phyloP scores from a whole-genome alignment of 768 basidiomycete genomes.

The Tricholoma sp. region DNA sequence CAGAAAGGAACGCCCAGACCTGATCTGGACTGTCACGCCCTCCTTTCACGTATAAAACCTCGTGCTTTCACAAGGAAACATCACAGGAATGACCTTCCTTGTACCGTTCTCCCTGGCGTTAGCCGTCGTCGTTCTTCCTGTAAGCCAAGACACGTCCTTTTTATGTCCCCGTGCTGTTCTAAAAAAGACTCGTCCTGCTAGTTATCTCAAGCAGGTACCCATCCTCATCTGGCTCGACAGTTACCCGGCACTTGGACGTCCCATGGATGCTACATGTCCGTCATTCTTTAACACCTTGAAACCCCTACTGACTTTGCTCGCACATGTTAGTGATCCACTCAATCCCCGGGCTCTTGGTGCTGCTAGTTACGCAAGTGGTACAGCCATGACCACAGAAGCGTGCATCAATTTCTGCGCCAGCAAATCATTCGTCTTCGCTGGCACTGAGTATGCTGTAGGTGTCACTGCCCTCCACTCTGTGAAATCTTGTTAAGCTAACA shows the following conservation, averaged over 20 bases:
- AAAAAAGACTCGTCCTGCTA: not conserved
- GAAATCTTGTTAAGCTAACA: conserved; percentile 1
- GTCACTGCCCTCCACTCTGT: not conserved
- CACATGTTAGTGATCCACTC: conserved; percentile 44
- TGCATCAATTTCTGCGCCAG: conserved; percentile 45
- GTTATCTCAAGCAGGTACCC: conserved; percentile 17
- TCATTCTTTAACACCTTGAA: not conserved
- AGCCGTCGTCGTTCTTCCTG: conserved; percentile 33
- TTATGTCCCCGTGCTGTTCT: conserved; percentile 1
- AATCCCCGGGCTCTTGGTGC: conserved; percentile 54
- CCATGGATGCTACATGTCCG: conserved; percentile 59
- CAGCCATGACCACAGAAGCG: conserved; percentile 54
- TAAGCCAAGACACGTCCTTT: conserved; percentile 19
- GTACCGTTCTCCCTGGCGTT: conserved; percentile 28
- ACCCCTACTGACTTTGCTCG: not conserved
- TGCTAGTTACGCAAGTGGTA: conserved; percentile 37
- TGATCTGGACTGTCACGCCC: conserved; percentile 15
- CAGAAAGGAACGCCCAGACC: conserved; percentile 12
- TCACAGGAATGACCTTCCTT: conserved; percentile 27
- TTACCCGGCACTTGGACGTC: conserved; percentile 55
- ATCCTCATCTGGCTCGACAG: conserved; percentile 32
- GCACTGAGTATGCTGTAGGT: conserved; percentile 51
- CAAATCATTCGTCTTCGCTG: conserved; percentile 56
- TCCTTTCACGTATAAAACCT: conserved; percentile 23
- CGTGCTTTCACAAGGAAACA: not conserved